These are phyloP conservation scores for Alternaria sp. DNA, from an alignment of 2,329 filamentous ascomycete species.

Conservation along the genomic window DNA sequence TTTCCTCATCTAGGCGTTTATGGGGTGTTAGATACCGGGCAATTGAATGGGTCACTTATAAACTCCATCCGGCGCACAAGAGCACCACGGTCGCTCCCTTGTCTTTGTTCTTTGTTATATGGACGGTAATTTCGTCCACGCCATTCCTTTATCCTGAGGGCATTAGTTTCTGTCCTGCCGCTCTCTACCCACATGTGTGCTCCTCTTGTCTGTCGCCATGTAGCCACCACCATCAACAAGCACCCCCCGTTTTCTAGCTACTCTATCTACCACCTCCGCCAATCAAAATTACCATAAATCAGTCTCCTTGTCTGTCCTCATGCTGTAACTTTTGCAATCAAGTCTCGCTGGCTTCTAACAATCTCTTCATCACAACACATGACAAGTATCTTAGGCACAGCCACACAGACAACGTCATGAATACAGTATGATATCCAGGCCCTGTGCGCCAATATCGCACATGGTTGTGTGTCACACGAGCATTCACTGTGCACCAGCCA, in stretches of 20 bases:
- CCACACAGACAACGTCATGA: neutral
- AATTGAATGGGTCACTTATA: constrained; percentile 28
- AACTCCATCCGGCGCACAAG: constrained; percentile 20
- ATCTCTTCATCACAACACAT: neutral
- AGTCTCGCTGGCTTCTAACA: no score
- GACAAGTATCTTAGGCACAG: neutral
- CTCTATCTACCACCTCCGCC: constrained; percentile 11
- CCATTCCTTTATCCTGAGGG: constrained; percentile 22
- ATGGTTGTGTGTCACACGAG: constrained; percentile 5
- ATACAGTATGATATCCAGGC: neutral
- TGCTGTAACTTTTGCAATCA: neutral
- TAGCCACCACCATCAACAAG: constrained; percentile 8
- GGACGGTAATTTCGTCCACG: constrained; percentile 30
- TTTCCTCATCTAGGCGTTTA: constrained; percentile 14
- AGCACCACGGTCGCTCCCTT: constrained; percentile 24
- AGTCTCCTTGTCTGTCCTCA: neutral
- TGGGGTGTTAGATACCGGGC: constrained; percentile 29
- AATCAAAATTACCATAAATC: constrained; percentile 5
- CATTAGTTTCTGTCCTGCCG: constrained; percentile 22
- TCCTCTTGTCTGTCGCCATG: constrained; percentile 7
- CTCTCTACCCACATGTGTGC: constrained; percentile 12
- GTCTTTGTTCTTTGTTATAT: constrained; percentile 17
- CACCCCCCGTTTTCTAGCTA: constrained; percentile 11
- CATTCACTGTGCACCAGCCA: neutral
- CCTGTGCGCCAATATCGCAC: constrained; percentile 1